Evolutionary conservation across 306 rosid species (phyloP).

Genomic region (Casuarina cunninghamiana): DNA sequence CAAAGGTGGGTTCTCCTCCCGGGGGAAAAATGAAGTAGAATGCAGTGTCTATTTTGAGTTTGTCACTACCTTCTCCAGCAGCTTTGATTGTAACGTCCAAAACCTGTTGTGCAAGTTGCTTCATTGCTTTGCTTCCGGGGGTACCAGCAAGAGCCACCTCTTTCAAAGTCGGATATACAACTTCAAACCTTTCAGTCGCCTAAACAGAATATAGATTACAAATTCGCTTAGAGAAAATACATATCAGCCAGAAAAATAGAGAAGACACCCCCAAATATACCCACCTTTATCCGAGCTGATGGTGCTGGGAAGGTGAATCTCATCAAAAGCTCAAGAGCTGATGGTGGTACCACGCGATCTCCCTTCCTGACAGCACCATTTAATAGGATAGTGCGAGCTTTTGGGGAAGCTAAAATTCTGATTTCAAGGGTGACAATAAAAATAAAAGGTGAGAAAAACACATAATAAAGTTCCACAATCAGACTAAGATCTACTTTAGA

Average conservation of each 20-base stretch:
- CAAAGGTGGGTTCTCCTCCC: too few relatives aligned
- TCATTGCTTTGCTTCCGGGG: conserved; percentile 47
- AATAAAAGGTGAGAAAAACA: background rate
- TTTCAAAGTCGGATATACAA: conserved; percentile 43
- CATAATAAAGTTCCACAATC: conserved; percentile 4
- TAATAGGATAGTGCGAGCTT: conserved; percentile 44
- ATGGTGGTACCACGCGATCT: conserved; percentile 51
- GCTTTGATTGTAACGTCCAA: conserved; percentile 37
- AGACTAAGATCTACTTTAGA: background rate
- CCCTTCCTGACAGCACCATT: conserved; percentile 54
- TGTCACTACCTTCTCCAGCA: conserved; percentile 43
- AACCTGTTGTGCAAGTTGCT: conserved; percentile 46
- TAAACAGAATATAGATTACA: conserved; percentile 19
- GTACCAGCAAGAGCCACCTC: conserved; percentile 50
- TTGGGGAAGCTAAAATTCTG: conserved; percentile 44
- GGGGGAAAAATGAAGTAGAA: background rate
- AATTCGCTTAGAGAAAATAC: conserved; percentile 15
- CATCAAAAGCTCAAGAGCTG: conserved; percentile 42
- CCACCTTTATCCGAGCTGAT: conserved; percentile 47
- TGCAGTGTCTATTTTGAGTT: conserved; percentile 2
- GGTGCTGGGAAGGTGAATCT: conserved; percentile 43
- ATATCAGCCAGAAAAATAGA: conserved; percentile 8
- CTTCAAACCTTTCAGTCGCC: conserved; percentile 51
- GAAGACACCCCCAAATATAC: conserved; percentile 3
- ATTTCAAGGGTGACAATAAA: conserved; percentile 12